phyloP scores from a whole-genome alignment of 441 rosid genomes.

The Bruguiera hainesii region DNA sequence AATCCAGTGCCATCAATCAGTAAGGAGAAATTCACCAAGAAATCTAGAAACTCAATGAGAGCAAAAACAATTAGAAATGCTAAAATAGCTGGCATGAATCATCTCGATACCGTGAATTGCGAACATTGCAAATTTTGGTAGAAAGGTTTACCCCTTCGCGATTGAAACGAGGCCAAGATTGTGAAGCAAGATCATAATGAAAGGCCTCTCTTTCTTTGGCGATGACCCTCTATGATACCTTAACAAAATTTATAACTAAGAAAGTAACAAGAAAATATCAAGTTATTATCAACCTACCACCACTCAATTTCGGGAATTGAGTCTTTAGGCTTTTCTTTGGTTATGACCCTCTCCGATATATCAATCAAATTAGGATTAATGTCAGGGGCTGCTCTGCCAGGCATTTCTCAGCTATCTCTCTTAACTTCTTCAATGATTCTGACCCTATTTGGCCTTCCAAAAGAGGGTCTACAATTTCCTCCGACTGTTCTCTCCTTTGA shows the following conservation, averaged over 20 bases:
- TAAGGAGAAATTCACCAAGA: not conserved
- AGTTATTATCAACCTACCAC: slow-evolving; percentile 55
- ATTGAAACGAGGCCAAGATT: not conserved
- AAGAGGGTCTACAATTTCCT: slow-evolving; percentile 48
- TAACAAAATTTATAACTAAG: not conserved
- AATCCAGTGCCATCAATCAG: slow-evolving; percentile 15
- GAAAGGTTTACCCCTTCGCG: not conserved
- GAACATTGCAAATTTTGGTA: too few relatives aligned
- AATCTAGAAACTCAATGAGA: not conserved
- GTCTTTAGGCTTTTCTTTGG: slow-evolving; percentile 69
- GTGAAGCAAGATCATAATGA: not conserved
- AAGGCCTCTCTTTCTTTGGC: not conserved
- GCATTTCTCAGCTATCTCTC: slow-evolving; percentile 77
- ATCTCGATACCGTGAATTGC: not conserved
- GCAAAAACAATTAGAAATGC: not conserved
- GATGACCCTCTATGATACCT: not conserved
- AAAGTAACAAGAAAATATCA: not conserved
- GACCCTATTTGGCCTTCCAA: slow-evolving; percentile 43
- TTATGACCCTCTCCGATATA: slow-evolving; percentile 65
- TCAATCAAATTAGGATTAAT: slow-evolving; percentile 91
- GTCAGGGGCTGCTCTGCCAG: slow-evolving; percentile 66
- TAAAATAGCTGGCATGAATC: not conserved
- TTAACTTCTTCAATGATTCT: slow-evolving; percentile 55
- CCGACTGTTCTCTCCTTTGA: slow-evolving; percentile 38
- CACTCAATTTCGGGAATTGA: slow-evolving; percentile 82